Base-by-base conservation (phyloP, 176 grass and related monocot species). In the Musa beccarii region DNA sequence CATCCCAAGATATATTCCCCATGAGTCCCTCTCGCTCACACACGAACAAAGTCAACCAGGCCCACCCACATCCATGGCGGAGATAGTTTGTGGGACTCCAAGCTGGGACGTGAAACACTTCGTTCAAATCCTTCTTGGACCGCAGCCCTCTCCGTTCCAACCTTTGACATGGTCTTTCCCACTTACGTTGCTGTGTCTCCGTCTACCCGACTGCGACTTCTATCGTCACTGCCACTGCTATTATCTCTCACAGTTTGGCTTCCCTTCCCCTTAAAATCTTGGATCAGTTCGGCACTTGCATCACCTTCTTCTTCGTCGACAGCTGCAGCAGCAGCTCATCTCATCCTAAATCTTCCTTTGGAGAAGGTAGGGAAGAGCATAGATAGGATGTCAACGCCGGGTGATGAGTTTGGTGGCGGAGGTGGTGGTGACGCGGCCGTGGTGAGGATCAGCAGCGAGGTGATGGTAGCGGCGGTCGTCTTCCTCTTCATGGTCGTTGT, bases 401-500 rank as follows among this genome's bases (percentile, higher is more conserved):
- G 2, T 1, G 43, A 20, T 25, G 43, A 70, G 10, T 1, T 19
- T 24, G 43, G 1, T 11, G 17, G 0, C 54, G 34, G 14, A 16
- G 19, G 3, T n/a, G 19, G 8, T n/a, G 21, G 1, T 43, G 11
- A 34, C 43, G 3, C 13, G 9, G 1, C 34, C 43, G 54, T 2
- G 34, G 75, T 76, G 19, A 76, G 15, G 59, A 65, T 76, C 9
- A 76, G 75, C 75, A 52, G 34, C 59, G 59, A 49, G 75, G 9
- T 64, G 4, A 22, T 76, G 75, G 59, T 76, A 13, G 75, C 75
- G 9, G 75, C 57, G 8, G 43, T 76, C 75, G 22, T 76, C 75
- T 76, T 76, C 75, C 75, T 76, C 75, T 76, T 76, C 59, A 62
- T 76, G 57, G 57, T 76, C 17, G 43, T 76, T 11, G 75, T 76